A percentile compares a stretch with the other conserved stretches of the same genome.
phyloP scores from a whole-genome alignment of 371 early-diverging fungal genomes.

The Mortierella sp. region DNA sequence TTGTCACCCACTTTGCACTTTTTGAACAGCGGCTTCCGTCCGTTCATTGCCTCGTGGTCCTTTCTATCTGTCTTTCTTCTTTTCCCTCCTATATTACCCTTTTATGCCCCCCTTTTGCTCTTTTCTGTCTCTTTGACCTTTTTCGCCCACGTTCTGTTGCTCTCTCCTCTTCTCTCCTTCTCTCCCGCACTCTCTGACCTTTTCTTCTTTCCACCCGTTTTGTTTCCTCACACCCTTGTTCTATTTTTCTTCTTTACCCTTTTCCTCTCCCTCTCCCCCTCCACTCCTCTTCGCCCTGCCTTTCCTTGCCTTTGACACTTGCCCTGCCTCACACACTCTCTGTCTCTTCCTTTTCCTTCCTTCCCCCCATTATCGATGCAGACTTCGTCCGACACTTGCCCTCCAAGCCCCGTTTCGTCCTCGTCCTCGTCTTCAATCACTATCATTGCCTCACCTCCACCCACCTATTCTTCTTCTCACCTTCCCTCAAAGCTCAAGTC shows the following conservation, averaged over 20 bases:
- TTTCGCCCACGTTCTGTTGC: background rate
- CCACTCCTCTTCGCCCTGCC: background rate
- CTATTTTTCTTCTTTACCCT: background rate
- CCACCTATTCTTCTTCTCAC: constrained; percentile 26
- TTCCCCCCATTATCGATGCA: constrained; percentile 14
- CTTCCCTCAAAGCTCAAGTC: constrained; percentile 45
- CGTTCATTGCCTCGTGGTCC: background rate
- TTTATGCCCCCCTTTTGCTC: background rate
- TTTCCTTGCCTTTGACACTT: background rate
- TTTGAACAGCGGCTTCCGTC: background rate
- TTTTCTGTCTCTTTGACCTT: background rate
- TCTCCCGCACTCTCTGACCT: background rate
- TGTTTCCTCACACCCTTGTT: background rate
- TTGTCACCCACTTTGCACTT: background rate
- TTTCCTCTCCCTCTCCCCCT: background rate
- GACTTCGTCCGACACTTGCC: constrained; percentile 19
- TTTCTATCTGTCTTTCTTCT: background rate
- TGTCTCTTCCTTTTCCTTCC: background rate
- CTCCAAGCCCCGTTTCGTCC: constrained; percentile 1
- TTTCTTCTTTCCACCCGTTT: background rate
- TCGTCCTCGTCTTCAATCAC: constrained; percentile 20
- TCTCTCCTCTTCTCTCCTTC: background rate
- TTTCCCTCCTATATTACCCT: background rate
- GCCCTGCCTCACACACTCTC: background rate
- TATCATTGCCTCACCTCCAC: constrained; percentile 28